phyloP scores from a whole-genome alignment of 495 filamentous ascomycete species.

The Xylaria nigripes region DNA sequence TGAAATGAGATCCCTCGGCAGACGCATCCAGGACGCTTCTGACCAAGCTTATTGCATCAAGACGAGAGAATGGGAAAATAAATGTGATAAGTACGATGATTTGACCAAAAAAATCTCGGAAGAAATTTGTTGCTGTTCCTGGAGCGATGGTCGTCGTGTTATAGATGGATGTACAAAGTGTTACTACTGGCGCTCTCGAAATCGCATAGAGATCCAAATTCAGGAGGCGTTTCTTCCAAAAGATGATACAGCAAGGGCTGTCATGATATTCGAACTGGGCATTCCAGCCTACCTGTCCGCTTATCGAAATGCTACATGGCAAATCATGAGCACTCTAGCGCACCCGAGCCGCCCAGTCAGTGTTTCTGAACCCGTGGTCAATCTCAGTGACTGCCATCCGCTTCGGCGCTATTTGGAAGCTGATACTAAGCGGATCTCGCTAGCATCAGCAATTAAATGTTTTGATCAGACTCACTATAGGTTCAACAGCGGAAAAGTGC shows the following conservation, averaged over 20 bases:
- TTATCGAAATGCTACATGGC: slow-evolving; percentile 43
- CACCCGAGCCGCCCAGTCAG: slow-evolving; percentile 3
- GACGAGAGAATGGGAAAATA: slow-evolving; percentile 32
- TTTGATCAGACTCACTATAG: slow-evolving; percentile 32
- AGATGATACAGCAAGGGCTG: slow-evolving; percentile 18
- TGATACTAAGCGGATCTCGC: slow-evolving; percentile 9
- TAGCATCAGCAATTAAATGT: slow-evolving; percentile 28
- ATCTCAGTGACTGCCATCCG: slow-evolving; percentile 13
- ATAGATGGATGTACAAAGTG: slow-evolving; percentile 20
- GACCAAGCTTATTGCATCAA: background rate
- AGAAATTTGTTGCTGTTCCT: slow-evolving; percentile 18
- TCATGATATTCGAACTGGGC: slow-evolving; percentile 38
- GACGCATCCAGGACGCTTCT: slow-evolving; percentile 29
- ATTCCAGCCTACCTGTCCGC: slow-evolving; percentile 29
- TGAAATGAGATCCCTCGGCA: slow-evolving; percentile 22
- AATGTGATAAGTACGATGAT: slow-evolving; percentile 30
- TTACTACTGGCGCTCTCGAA: slow-evolving; percentile 12
- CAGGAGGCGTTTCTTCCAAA: slow-evolving; percentile 43
- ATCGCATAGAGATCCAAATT: slow-evolving; percentile 29
- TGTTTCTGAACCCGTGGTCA: slow-evolving; percentile 9
- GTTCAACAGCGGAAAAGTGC: slow-evolving; percentile 10
- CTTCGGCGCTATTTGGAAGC: slow-evolving; percentile 11
- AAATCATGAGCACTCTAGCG: slow-evolving; percentile 21
- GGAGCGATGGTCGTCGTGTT: slow-evolving; percentile 25
- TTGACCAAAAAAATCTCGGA: slow-evolving; percentile 28